phyloP scores from a whole-genome alignment of 192 early-diverging fungal species.

The Lunasporangiospora selenospora region DNA sequence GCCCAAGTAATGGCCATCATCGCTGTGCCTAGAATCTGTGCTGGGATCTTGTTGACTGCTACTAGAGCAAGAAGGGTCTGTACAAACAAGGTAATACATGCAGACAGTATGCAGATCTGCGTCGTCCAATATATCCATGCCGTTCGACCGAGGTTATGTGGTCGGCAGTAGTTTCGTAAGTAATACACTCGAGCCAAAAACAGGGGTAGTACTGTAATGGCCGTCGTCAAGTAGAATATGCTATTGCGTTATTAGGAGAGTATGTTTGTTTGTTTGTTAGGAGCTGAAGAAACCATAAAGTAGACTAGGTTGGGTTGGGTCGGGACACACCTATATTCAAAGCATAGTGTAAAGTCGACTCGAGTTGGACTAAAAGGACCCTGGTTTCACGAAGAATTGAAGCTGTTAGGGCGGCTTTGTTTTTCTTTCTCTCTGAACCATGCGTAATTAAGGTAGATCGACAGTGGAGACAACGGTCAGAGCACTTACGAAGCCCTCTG shows the following conservation, averaged over 20 bases:
- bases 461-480: not conserved
- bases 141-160: conserved; percentile 20
- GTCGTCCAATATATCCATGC: conserved; percentile 32
- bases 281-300: not conserved
- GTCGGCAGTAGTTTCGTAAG: not conserved
- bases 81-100: not conserved
- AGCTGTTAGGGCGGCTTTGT: not conserved
- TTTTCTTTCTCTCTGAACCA: not conserved
- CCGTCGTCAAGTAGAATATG: conserved; percentile 1
- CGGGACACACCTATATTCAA: conserved; percentile 27
- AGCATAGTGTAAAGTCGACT: conserved; percentile 27
- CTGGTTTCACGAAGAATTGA: not conserved
- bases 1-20: too few species aligned
- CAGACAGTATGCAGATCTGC: conserved; percentile 2
- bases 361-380: conserved; percentile 19
- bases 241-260: too few species aligned
- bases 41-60: too few species aligned
- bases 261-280: too few species aligned
- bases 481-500: conserved; percentile 10
- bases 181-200: conserved; percentile 10
- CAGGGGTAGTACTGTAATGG: not conserved
- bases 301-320: not conserved
- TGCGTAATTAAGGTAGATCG: too few species aligned
- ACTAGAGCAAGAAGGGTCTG: not conserved
- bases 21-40: too few species aligned